phyloP scores from a whole-genome alignment of 176 grass and related monocot species.

The Eleusine coracana region DNA sequence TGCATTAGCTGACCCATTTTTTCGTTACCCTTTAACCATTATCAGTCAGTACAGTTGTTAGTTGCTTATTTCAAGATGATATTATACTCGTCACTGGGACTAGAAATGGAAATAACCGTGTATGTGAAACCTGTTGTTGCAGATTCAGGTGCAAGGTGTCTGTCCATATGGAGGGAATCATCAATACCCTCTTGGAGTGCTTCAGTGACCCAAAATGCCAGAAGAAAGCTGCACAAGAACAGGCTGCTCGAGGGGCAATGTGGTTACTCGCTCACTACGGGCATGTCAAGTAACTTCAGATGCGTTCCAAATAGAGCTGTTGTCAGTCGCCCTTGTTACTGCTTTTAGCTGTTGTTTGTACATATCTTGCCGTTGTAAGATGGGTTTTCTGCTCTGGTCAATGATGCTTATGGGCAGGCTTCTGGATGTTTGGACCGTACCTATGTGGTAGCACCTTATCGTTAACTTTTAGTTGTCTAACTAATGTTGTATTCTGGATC shows the following conservation, averaged over 20 bases:
- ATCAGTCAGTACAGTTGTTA: neutral
- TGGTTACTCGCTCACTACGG: slow-evolving; percentile 58
- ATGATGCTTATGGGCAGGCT: neutral
- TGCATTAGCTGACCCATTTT: neutral
- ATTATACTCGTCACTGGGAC: neutral
- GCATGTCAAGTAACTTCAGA: slow-evolving; percentile 5
- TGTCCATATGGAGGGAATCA: slow-evolving; percentile 46
- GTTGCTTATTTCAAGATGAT: neutral
- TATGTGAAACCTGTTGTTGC: slow-evolving; percentile 21
- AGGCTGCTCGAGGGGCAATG: slow-evolving; percentile 67
- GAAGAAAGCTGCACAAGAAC: slow-evolving; percentile 55
- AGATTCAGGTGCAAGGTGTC: slow-evolving; percentile 73
- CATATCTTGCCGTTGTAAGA: neutral
- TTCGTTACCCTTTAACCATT: neutral
- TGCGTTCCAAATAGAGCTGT: neutral
- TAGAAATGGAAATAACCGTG: slow-evolving; percentile 3
- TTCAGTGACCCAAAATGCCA: slow-evolving; percentile 50
- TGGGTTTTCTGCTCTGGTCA: neutral
- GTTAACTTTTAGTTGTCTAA: neutral
- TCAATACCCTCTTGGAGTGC: slow-evolving; percentile 50
- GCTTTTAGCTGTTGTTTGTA: neutral
- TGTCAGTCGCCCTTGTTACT: neutral
- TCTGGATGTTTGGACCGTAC: neutral
- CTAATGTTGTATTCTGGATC: neutral
- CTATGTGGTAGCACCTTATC: neutral